A percentile compares a stretch with the other conserved stretches of the same genome.
These are phyloP conservation scores for Apocynum venetum DNA, from an alignment of 257 asterid species.

Conservation along the genomic window DNA sequence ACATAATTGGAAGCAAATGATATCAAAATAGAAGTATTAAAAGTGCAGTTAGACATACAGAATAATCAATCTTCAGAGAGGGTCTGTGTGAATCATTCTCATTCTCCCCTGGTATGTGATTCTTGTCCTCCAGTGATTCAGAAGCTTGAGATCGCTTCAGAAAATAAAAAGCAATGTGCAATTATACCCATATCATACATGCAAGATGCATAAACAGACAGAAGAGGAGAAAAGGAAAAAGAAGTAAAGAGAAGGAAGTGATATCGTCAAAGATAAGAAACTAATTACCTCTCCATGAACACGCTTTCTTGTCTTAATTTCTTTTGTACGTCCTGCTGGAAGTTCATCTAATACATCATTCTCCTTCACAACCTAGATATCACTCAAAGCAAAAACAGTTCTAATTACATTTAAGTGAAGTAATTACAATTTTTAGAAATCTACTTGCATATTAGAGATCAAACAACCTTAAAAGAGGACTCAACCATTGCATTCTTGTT, in stretches of 20 bases:
- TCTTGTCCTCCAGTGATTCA: conserved; percentile 12
- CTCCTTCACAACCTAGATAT: conserved; percentile 20
- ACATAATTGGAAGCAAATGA: not conserved
- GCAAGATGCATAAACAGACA: not conserved
- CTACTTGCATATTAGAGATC: conserved; percentile 12
- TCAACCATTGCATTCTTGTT: conserved; percentile 8
- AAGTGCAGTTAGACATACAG: conserved; percentile 8
- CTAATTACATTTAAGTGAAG: not conserved
- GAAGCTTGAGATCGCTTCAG: conserved; percentile 11
- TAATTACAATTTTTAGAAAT: not conserved
- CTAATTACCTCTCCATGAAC: conserved; percentile 44
- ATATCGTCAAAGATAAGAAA: not conserved
- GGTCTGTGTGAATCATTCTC: conserved; percentile 2
- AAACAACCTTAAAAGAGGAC: conserved; percentile 14
- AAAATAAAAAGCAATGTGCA: not conserved
- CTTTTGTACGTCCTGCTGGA: conserved; percentile 71
- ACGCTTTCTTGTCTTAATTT: conserved; percentile 34
- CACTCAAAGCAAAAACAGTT: conserved; percentile 4
- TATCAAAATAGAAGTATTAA: conserved; percentile 1
- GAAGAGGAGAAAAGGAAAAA: not conserved
- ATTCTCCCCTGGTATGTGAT: conserved; percentile 10
- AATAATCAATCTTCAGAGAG: conserved; percentile 7
- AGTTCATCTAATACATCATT: conserved; percentile 34
- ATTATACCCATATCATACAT: not conserved
- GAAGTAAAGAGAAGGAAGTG: not conserved